Conservation (phyloP, 2,329 filamentous ascomycete genomes). For the Dothideomycetidae sp. region DNA sequence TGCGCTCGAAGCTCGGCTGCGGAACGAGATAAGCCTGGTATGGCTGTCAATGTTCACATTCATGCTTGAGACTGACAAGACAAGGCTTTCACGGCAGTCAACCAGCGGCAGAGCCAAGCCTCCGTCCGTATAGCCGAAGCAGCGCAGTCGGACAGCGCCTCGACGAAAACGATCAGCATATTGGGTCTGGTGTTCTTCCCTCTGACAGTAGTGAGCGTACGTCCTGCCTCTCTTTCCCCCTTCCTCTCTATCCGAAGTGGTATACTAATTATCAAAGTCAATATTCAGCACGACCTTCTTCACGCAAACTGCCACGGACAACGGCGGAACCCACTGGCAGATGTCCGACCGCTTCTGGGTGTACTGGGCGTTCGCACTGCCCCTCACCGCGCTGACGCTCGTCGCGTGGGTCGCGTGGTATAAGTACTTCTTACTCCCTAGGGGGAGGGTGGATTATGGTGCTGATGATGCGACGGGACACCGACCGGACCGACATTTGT, state of each 20-base stretch:
- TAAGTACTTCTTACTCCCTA: background rate
- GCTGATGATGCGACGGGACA: too few species aligned
- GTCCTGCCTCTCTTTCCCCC: background rate
- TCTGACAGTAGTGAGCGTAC: conserved; percentile 16
- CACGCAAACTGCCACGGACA: background rate
- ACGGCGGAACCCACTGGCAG: conserved; percentile 1
- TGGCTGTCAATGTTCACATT: background rate
- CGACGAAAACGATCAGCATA: conserved; percentile 16
- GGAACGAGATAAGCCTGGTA: conserved; percentile 18
- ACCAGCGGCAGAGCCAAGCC: conserved; percentile 14
- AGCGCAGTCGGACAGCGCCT: conserved; percentile 13
- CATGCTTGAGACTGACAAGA: background rate
- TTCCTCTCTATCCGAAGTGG: background rate
- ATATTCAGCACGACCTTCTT: conserved; percentile 12
- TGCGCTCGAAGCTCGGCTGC: conserved; percentile 14
- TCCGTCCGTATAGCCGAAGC: conserved; percentile 13
- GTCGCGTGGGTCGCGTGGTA: conserved; percentile 2
- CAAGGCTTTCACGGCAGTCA: conserved; percentile 16
- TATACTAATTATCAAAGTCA: conserved; percentile 5
- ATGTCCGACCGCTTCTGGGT: conserved; percentile 8
- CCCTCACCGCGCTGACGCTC: conserved; percentile 3
- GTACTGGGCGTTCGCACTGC: conserved; percentile 5
- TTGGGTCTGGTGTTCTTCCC: conserved; percentile 16
- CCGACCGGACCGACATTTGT: too few species aligned
- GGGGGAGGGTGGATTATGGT: too few species aligned